A percentile compares a stretch with the other conserved stretches of the same genome.
These are phyloP conservation scores for Miscanthus lutarioriparius DNA, from an alignment of 176 grass and related monocot species.

Conservation along the genomic window DNA sequence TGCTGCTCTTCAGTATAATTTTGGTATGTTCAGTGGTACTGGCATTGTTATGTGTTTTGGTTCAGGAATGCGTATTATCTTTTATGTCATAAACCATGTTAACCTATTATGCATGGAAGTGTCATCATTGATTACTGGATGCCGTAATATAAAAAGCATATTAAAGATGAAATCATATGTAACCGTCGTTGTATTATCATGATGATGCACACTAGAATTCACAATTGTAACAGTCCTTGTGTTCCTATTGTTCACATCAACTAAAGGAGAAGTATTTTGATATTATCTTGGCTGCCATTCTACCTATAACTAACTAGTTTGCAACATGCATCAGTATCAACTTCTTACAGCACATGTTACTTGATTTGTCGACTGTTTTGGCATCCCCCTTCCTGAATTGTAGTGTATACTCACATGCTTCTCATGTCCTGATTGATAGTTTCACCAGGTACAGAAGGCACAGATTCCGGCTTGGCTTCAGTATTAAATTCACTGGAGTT, in stretches of 20 bases:
- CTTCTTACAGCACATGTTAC: background rate
- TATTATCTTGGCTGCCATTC: background rate
- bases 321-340: conserved; percentile 10
- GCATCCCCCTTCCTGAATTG: background rate
- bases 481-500: conserved; percentile 84
- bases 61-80: conserved; percentile 3
- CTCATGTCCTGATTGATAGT: conserved; percentile 36
- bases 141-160: background rate
- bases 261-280: background rate
- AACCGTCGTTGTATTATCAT: background rate
- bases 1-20: conserved; percentile 70
- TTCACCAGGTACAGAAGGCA: conserved; percentile 68
- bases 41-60: conserved; percentile 29
- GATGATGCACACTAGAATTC: background rate
- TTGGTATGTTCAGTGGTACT: conserved; percentile 47
- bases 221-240: background rate
- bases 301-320: background rate
- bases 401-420: conserved; percentile 22
- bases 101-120: background rate
- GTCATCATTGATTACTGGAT: background rate
- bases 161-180: background rate
- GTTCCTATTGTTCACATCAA: background rate
- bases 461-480: conserved; percentile 86
- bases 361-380: conserved; percentile 11
- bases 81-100: conserved; percentile 21